Conservation (phyloP, 1,139 yeast genomes). For the Geotrichum phurueaensis region DNA sequence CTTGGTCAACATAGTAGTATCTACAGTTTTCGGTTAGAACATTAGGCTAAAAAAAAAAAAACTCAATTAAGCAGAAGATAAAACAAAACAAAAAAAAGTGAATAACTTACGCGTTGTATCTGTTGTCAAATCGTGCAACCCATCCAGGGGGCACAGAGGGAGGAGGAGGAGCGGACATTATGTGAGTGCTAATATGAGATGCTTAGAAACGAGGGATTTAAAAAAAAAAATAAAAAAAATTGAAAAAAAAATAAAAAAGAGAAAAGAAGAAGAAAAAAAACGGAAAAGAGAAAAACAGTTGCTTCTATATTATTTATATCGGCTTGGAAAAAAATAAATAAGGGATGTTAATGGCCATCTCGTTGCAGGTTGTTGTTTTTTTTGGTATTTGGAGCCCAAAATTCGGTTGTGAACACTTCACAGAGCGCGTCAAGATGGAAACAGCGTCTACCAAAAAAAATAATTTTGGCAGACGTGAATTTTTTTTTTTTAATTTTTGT, state of each 20-base stretch:
- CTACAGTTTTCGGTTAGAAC: background rate
- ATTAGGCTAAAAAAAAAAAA: constrained; percentile 27
- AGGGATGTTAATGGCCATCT: background rate
- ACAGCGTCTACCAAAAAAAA: background rate
- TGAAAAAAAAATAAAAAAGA: background rate
- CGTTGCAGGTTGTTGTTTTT: no score
- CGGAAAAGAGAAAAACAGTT: background rate
- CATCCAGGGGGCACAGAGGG: constrained; percentile 74
- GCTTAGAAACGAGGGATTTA: background rate
- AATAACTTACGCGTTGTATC: constrained; percentile 50
- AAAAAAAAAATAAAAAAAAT: background rate
- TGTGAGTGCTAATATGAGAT: background rate
- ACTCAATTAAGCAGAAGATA: background rate
- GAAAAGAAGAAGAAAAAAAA: background rate
- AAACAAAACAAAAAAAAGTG: no score
- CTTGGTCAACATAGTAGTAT: constrained; percentile 57
- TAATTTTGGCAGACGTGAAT: background rate
- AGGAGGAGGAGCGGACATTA: constrained; percentile 15
- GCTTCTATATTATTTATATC: no score
- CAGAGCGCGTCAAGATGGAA: background rate
- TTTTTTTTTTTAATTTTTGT: no score
- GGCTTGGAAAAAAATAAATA: background rate
- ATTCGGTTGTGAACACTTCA: background rate
- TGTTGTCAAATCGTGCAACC: constrained; percentile 79
- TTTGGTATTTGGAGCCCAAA: no score